Conservation (phyloP, 2,329 filamentous ascomycete species). For the Aspergillus sp. region DNA sequence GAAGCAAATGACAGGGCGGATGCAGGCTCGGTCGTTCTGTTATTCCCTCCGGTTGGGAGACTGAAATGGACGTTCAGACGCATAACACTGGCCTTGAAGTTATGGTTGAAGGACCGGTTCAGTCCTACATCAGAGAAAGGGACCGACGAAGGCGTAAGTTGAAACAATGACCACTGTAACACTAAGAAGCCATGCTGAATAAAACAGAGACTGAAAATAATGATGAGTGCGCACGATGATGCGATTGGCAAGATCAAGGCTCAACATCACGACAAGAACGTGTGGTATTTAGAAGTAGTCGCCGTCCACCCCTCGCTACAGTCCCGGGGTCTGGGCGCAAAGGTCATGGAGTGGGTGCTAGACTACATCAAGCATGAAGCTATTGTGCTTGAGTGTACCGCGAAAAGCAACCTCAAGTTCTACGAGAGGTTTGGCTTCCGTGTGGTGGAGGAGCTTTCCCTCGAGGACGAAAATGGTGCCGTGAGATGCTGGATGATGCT, state of each 20-base stretch:
- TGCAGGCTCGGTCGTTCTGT: conserved; percentile 19
- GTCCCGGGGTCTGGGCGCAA: conserved; percentile 19
- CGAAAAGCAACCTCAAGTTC: conserved; percentile 19
- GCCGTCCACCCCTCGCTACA: conserved; percentile 26
- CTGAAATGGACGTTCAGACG: conserved; percentile 13
- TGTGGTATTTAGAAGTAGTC: conserved; percentile 28
- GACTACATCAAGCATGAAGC: conserved; percentile 13
- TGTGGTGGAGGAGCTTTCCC: conserved; percentile 19
- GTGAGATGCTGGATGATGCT: conserved; percentile 26
- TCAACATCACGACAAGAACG: conserved; percentile 1
- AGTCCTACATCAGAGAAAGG: conserved; percentile 14
- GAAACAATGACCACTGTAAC: no score
- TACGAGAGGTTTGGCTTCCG: conserved; percentile 24
- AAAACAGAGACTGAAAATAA: conserved; percentile 13
- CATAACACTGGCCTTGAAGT: conserved; percentile 10
- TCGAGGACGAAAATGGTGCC: conserved; percentile 13
- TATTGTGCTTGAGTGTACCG: conserved; percentile 23
- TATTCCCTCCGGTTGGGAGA: conserved; percentile 18
- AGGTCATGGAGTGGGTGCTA: conserved; percentile 17
- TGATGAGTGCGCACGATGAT: conserved; percentile 13
- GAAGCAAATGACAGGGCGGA: conserved; percentile 3
- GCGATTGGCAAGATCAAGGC: conserved; percentile 3
- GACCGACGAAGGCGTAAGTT: conserved; percentile 13
- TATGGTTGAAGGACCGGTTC: conserved; percentile 17
- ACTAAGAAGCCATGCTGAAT: neutral